These are phyloP conservation scores for Penicillium sclerotigenum DNA, from an alignment of 2,329 filamentous ascomycete species.

Conservation along the genomic window DNA sequence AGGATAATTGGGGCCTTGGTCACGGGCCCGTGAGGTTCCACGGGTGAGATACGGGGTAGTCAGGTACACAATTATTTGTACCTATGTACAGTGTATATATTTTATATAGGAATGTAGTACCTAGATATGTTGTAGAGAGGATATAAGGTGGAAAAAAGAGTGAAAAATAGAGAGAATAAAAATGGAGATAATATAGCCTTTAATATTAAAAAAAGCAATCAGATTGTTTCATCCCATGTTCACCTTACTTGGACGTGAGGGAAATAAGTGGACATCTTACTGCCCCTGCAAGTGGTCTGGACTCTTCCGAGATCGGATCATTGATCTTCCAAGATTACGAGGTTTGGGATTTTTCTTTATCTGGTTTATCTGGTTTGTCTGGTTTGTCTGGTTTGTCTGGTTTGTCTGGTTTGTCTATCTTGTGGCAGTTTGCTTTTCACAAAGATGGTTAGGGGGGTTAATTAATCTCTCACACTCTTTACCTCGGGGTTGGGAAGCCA, in stretches of 20 bases:
- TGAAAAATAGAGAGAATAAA: background rate
- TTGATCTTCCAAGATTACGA: slow-evolving; percentile 4
- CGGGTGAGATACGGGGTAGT: slow-evolving; percentile 10
- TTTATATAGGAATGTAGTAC: background rate
- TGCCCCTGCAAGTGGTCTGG: background rate
- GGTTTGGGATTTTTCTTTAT: background rate
- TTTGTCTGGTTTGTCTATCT: background rate
- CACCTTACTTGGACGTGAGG: slow-evolving; percentile 9
- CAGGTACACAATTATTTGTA: slow-evolving; percentile 2
- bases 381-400: background rate
- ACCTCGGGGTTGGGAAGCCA: background rate
- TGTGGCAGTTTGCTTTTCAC: background rate
- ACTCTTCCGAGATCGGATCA: slow-evolving; percentile 9
- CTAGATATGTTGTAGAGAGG: background rate
- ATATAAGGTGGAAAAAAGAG: background rate
- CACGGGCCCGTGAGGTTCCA: slow-evolving; percentile 13
- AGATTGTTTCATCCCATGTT: slow-evolving; percentile 10
- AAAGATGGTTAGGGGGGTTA: background rate
- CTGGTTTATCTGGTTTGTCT: background rate
- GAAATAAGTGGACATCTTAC: background rate
- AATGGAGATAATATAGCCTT: background rate
- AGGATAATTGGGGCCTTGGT: slow-evolving; percentile 6
- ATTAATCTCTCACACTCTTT: background rate
- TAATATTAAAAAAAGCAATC: slow-evolving; percentile 1
- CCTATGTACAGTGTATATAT: background rate